Base-by-base conservation (phyloP, 352 stramenopile species). In the Pythium dissotocum region DNA sequence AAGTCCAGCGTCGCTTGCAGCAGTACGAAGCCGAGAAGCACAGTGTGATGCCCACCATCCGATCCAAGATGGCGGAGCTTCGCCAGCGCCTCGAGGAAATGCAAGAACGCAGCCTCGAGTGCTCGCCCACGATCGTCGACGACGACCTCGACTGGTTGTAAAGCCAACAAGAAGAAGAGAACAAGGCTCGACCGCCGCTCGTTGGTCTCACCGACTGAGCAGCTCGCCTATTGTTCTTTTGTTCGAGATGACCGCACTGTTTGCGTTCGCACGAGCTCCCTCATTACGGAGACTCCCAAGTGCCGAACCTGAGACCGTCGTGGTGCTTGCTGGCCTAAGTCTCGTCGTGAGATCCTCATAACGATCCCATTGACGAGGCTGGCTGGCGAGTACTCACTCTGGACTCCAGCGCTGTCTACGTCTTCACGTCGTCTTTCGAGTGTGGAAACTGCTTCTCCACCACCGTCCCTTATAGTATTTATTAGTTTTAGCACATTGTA, bases 1-100 rank as follows among this genome's bases (percentile, higher is more conserved):
- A 66, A 18, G 55, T 65, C 4, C 60, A 61, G 32, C 54, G 63
- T 32, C 66, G 67, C 38, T 16, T 67, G 16, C 56, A 42, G 5
- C 13, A 51, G 18, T 78, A 72, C 51, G 72, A 75, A 51, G 42
- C 28, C 2, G 44, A 70, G 24, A 72, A 58, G 62, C 54, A 73
- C 21, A 78, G 68, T 40, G 61, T 75, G 21, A 78, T 75, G 68
- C 72, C 72, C 2, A 69, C 57, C 6, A 72, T 78, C 52, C 72
- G 71, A n/a, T 63, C 54, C 49, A 58, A 77, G 52, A 77, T 77
- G 71, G 44, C 35, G 18, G 16, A 65, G 36, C 59, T 77, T 28
- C 71, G 67, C 12, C 46, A 72, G 62, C 71, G 71, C 16, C 64
- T 75, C 7, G 66, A 68, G 6, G 60, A 67, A 36, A 67, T 77